Conservation (phyloP, 805 yeast species). For the Candida parachauliodes region DNA sequence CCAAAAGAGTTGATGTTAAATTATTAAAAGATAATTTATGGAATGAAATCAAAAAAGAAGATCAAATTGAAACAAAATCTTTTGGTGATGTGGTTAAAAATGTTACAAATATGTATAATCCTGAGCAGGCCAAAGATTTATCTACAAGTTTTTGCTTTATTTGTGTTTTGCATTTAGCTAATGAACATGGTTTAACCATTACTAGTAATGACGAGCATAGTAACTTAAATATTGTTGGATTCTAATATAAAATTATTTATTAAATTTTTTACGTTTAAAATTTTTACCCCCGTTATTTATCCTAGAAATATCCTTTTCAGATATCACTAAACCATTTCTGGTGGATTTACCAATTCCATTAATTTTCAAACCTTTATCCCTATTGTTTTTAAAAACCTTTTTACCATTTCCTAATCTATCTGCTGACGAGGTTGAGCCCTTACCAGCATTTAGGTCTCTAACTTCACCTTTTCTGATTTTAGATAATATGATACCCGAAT, state of each 20-base stretch:
- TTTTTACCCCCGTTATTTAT: constrained; percentile 18
- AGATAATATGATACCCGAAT: constrained; percentile 87
- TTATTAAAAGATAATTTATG: constrained; percentile 40
- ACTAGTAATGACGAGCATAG: constrained; percentile 29
- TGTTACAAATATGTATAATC: constrained; percentile 30
- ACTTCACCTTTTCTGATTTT: constrained; percentile 64
- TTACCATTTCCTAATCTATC: constrained; percentile 49
- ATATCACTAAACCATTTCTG: constrained; percentile 70
- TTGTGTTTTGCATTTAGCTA: constrained; percentile 42
- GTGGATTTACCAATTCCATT: constrained; percentile 74
- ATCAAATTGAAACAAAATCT: constrained; percentile 15
- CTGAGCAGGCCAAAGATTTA: constrained; percentile 39
- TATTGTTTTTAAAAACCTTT: constrained; percentile 34
- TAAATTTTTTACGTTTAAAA: constrained; percentile 5
- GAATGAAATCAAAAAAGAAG: constrained; percentile 27
- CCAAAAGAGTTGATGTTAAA: constrained; percentile 40
- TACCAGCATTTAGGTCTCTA: constrained; percentile 52
- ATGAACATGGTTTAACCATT: constrained; percentile 39
- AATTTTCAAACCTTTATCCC: constrained; percentile 80
- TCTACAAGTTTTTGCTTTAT: constrained; percentile 46
- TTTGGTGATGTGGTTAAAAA: constrained; percentile 34
- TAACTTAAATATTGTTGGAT: constrained; percentile 29
- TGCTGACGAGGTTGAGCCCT: constrained; percentile 48
- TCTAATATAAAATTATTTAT: constrained; percentile 5
- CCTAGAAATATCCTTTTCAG: constrained; percentile 61